Base-by-base conservation (phyloP, 768 basidiomycete species). In the Harrya chromipes region DNA sequence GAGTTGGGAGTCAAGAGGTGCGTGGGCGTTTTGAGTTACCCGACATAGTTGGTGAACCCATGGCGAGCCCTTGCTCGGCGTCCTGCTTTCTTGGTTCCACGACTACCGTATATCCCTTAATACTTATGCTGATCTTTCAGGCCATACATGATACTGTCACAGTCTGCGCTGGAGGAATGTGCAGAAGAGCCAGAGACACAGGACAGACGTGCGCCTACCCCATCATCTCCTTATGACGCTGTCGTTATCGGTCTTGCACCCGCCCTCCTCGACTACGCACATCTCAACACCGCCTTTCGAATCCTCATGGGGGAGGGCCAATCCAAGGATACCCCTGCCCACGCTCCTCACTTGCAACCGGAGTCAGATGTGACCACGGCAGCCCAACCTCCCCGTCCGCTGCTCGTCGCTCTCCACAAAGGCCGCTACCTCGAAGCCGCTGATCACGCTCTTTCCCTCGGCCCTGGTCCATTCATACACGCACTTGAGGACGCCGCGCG, bases 171-270 rank as follows among this genome's bases (percentile, higher is more conserved):
- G 39, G 61, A 73, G 23, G 82, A 79, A 55, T 72, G 76, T 44
- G 50, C 57, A 1, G 54, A 52, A n/a, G 40, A 43, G 23, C 46
- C 54, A 29, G 35, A 24, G 4, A 9, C n/a, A 7, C n/a, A 34
- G 17, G 46, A 43, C 20, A 0, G 20, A 12, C 4, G 12, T 17
- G 17, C 13, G 11, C 19, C 42, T 6, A 17, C 35, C n/a, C 20
- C 42, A 11, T 41, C 44, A 14, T 13, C 26, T 0, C 29, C 56
- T 10, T 76, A 76, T 56, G 83, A 88, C 54, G 72, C 78, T 0
- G 84, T 87, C 21, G 75, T 87, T n/a, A 65, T 88, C 14, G 84
- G 85, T 6, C 73, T 84, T 16, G 75, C 83, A 0, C 82, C 81
- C 1, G 49, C 64, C 1, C 53, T 69, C 3, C 72, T 86, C 50